phyloP scores from a whole-genome alignment of 192 early-diverging fungal genomes.

The Rhizophlyctis rosea region DNA sequence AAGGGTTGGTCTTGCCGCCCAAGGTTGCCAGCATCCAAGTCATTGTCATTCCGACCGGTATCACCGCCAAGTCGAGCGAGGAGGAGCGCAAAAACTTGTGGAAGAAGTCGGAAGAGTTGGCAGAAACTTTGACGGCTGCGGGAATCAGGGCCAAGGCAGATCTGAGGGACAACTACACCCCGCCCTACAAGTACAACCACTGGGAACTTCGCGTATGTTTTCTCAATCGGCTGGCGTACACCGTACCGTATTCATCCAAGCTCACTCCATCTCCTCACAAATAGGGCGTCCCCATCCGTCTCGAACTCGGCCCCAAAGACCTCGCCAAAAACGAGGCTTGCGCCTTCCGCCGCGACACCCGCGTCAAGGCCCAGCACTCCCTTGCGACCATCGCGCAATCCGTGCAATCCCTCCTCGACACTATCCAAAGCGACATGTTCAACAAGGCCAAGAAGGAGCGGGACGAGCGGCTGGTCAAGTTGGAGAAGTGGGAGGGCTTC shows the following conservation, averaged over 20 bases:
- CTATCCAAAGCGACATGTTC: slow-evolving; percentile 91
- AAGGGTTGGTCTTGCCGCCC: slow-evolving; percentile 96
- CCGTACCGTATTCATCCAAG: slow-evolving; percentile 21
- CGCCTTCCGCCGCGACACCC: slow-evolving; percentile 80
- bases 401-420: slow-evolving; percentile 61
- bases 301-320: slow-evolving; percentile 98
- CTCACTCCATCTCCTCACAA: not conserved
- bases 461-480: slow-evolving; percentile 68
- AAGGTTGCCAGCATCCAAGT: slow-evolving; percentile 86
- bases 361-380: slow-evolving; percentile 57
- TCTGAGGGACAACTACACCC: slow-evolving; percentile 77
- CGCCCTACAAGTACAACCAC: slow-evolving; percentile 99
- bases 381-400: slow-evolving; percentile 57
- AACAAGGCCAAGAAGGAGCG: slow-evolving; percentile 73
- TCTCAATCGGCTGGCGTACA: not conserved
- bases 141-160: slow-evolving; percentile 82
- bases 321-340: slow-evolving; percentile 74
- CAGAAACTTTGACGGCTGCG: slow-evolving; percentile 59
- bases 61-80: slow-evolving; percentile 80
- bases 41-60: slow-evolving; percentile 89
- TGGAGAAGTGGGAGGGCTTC: slow-evolving; percentile 92
- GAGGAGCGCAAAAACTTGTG: slow-evolving; percentile 67
- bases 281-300: slow-evolving; percentile 89
- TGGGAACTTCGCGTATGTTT: slow-evolving; percentile 80
- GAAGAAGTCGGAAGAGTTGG: slow-evolving; percentile 69